Evolutionary conservation across 1,139 yeast species (phyloP).

Genomic region (Pichia sp.): DNA sequence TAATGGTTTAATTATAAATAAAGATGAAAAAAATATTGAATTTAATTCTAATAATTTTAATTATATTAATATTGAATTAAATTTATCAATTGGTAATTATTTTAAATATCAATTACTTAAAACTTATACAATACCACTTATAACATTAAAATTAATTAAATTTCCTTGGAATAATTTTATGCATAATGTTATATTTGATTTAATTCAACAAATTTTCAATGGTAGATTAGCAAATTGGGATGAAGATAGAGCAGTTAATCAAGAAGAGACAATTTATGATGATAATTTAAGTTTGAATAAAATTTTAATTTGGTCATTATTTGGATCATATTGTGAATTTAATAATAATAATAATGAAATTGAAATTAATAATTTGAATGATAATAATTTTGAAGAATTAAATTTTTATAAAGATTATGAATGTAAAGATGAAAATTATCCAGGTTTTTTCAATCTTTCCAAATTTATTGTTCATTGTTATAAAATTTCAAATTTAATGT

Average conservation of each 20-base stretch:
- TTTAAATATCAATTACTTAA: conserved; percentile 40
- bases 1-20: conserved; percentile 21
- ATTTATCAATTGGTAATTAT: conserved; percentile 37
- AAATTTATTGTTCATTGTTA: conserved; percentile 41
- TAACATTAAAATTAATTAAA: conserved; percentile 25
- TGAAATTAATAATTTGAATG: conserved; percentile 6
- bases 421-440: conserved; percentile 18
- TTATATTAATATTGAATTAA: conserved; percentile 21
- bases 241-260: conserved; percentile 28
- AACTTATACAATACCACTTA: conserved; percentile 24
- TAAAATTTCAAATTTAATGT: conserved; percentile 57
- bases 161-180: conserved; percentile 98
- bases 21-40: conserved; percentile 10
- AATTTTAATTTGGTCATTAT: conserved; percentile 28
- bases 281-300: conserved; percentile 28
- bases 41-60: background rate
- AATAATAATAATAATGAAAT: conserved; percentile 6
- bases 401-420: conserved; percentile 10
- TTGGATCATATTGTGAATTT: conserved; percentile 25
- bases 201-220: conserved; percentile 90
- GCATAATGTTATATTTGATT: conserved; percentile 97
- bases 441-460: conserved; percentile 29
- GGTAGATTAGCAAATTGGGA: conserved; percentile 42
- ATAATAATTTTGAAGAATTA: conserved; percentile 8
- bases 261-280: conserved; percentile 27